Base-by-base conservation (phyloP, 192 early-diverging fungal species). In the Anaeromyces robustus region DNA sequence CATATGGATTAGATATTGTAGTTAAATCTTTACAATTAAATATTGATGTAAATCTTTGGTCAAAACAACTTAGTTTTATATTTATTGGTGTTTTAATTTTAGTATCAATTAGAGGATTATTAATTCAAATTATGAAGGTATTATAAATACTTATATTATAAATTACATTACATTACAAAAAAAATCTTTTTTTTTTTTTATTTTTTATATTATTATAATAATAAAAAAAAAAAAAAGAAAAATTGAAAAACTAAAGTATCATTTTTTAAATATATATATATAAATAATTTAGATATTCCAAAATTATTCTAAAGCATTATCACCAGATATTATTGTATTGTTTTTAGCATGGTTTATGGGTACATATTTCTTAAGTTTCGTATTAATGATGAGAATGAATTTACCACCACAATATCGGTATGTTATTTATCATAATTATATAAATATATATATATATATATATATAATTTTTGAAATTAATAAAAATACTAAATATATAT, bases 61-160 rank as follows among this genome's bases (percentile, higher is more conserved):
- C 95, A 28, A 94, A 95, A 84, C 95, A 97, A 82, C 87, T 97
- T 32, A 96, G 94, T 78, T 97, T 97, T 83, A 90, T 93, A 80
- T 92, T 97, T 85, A 92, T 97, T 77, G 96, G 96, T 30, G 83
- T 96, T 22, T 91, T 98, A 89, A 94, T 98, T 26, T 87, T 96
- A 39, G 89, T 92, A 2, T 93, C 94, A n/a, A 92, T 97, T 37
- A 92, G 97, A 30, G 94, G 95, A 1, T 88, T 97, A 79, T 86
- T 98, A 30, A 87, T 94, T 30, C 92, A 95, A 84, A 91, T 95
- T 80, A 88, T 91, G 28, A 95, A 94, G 83, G 90, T 90, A 83
- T 52, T 19, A 52, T 26, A 39, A 30, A 16, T 22, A 13, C 29
- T 78, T 77, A n/a, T n/a, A n/a, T n/a, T n/a, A n/a, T n/a, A n/a